Evolutionary conservation across 2,329 filamentous ascomycete genomes (phyloP), one percentile per base, ranked within the genome.

Genomic region (Cercospora zeae-maydis): DNA sequence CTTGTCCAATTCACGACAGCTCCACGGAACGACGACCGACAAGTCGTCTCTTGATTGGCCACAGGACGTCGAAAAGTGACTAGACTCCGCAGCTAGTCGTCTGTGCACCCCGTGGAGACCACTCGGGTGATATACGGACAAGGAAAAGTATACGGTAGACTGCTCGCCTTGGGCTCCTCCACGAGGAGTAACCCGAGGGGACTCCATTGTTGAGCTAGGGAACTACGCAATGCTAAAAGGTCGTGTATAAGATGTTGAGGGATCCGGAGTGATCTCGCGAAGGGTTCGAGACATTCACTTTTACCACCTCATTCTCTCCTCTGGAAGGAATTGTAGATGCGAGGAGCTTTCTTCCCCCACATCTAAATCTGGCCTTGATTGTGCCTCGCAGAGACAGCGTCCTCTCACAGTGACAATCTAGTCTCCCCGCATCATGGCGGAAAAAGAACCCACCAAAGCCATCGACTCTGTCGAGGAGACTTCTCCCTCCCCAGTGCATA

Each of bases 371-470:
- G 24, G 27, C 13, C 24, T 51, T 10, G 16, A n/a, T 24, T 27
- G 42, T 14, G 34, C 31, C 3, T 14, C 52, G 21, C 52, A 21
- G 52, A n/a, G 16, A 13, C 11, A 24, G 14, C 45, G 1, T 24
- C 45, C 42, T 24, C 4, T 14, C 1, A 47, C 9, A 10, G 39
- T 47, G 13, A 47, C 19, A 2, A 11, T 9, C 4, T 16, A 2
- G 4, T 24, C 4, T 0, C 16, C 21, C 5, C 36, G 37, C 51
- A 31, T 37, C 61, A 70, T 70, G 64, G 61, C 67, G 51, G 67
- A 66, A 37, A 67, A 69, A 61, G 65, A 66, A 36, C 62, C 68
- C 30, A 49, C 31, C 59, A 67, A 70, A 61, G 56, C 64, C 14
- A 59, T 63, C 45, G 55, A 63, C 49, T 51, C 68, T 3, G 63